A percentile compares a stretch with the other conserved stretches of the same genome.
These are phyloP conservation scores for Penicillium turbatum DNA, from an alignment of 495 filamentous ascomycete genomes.

Conservation along the genomic window DNA sequence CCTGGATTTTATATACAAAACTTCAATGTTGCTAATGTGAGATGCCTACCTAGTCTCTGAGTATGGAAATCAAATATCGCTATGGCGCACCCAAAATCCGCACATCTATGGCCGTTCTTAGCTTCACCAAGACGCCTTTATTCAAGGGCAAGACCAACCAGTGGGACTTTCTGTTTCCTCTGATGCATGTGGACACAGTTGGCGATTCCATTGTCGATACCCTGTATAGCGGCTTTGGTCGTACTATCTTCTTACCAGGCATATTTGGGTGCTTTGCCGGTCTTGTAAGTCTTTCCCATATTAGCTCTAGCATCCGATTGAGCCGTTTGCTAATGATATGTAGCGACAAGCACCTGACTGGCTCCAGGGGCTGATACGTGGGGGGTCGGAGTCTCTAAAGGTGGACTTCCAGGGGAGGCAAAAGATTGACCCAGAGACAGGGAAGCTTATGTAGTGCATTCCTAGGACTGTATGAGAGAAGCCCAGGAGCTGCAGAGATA, in stretches of 20 bases:
- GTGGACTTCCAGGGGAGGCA: constrained; percentile 25
- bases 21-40: background rate
- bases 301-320: background rate
- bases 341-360: constrained; percentile 21
- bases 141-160: constrained; percentile 26
- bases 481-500: too few relatives aligned
- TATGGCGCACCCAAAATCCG: constrained; percentile 30
- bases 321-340: background rate
- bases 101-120: constrained; percentile 26
- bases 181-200: constrained; percentile 36
- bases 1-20: too few relatives aligned
- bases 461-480: too few relatives aligned
- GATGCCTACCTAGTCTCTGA: background rate
- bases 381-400: constrained; percentile 16
- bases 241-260: constrained; percentile 29
- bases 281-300: constrained; percentile 23
- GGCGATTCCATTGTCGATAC: constrained; percentile 30
- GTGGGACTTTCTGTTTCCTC: constrained; percentile 28
- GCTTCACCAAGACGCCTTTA: constrained; percentile 35
- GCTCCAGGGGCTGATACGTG: constrained; percentile 16
- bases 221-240: constrained; percentile 30
- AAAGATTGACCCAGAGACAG: constrained; percentile 19
- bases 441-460: constrained; percentile 13
- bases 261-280: constrained; percentile 30
- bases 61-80: background rate